These are phyloP conservation scores for Metarhizium album DNA, from an alignment of 2,329 filamentous ascomycete species.

Conservation along the genomic window DNA sequence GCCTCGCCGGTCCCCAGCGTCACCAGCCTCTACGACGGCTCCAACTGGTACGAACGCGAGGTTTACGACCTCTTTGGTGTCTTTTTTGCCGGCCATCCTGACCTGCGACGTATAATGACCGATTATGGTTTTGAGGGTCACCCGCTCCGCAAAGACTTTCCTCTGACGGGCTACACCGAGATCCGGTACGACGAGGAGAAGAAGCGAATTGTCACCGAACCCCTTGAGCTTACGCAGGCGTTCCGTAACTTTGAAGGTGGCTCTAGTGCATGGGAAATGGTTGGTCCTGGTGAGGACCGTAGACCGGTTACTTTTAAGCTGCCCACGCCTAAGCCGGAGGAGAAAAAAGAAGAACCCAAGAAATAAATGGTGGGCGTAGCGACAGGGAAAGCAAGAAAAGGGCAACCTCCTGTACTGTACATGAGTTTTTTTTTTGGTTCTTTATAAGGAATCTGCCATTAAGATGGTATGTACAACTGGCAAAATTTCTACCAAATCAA, in stretches of 20 bases:
- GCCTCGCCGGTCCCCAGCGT: constrained; percentile 86
- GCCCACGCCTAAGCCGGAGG: constrained; percentile 89
- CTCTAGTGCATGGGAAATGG: constrained; percentile 57
- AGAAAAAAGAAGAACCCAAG: constrained; percentile 83
- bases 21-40: constrained; percentile 78
- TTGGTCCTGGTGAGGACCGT: constrained; percentile 59
- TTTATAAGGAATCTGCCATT: constrained; percentile 1
- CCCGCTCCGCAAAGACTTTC: constrained; percentile 95
- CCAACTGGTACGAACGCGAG: constrained; percentile 98
- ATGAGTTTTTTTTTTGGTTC: constrained; percentile 5
- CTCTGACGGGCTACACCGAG: constrained; percentile 94
- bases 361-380: constrained; percentile 48
- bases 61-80: constrained; percentile 97
- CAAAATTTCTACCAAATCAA: not conserved
- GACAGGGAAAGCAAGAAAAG: not conserved
- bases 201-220: constrained; percentile 98
- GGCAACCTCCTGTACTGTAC: constrained; percentile 6
- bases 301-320: constrained; percentile 82
- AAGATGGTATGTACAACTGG: not conserved
- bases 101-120: constrained; percentile 95
- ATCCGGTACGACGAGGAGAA: constrained; percentile 98
- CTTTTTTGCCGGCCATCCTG: constrained; percentile 91
- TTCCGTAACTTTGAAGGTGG: constrained; percentile 98
- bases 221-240: constrained; percentile 92
- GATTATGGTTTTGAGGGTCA: constrained; percentile 99